Conservation (phyloP, 2,329 filamentous ascomycete genomes). For the Pseudomassariella vexata region DNA sequence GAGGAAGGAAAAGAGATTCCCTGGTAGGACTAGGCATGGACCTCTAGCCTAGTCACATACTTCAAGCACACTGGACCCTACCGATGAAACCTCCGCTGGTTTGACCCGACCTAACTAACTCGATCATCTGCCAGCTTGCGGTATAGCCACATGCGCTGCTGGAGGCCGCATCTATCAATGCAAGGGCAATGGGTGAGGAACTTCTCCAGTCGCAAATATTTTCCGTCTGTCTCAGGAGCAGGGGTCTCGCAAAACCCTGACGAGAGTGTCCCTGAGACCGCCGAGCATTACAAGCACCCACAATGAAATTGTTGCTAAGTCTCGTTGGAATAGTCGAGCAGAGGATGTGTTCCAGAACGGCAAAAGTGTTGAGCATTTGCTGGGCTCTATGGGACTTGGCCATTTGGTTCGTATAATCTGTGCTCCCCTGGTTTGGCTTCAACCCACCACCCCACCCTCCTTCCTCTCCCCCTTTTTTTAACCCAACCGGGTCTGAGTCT, state of each 20-base stretch:
- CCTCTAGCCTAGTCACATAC: too few species aligned
- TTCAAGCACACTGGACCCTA: too few species aligned
- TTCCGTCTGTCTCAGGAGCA: too few species aligned
- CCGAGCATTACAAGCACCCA: too few species aligned
- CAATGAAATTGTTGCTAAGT: too few species aligned
- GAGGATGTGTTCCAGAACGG: conserved; percentile 71
- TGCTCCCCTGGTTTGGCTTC: conserved; percentile 26
- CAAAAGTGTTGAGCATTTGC: conserved; percentile 60
- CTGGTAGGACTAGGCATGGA: too few species aligned
- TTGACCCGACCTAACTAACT: conserved; percentile 20
- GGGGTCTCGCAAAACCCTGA: too few species aligned
- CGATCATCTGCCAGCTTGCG: conserved; percentile 47
- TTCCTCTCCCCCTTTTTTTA: background rate
- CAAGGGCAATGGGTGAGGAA: conserved; percentile 74
- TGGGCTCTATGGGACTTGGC: conserved; percentile 61
- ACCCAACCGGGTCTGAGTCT: conserved; percentile 1
- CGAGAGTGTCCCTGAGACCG: conserved; percentile 1
- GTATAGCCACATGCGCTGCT: conserved; percentile 65
- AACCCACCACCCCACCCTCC: conserved; percentile 66
- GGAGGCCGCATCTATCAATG: conserved; percentile 69
- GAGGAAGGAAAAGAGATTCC: too few species aligned
- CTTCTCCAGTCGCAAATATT: too few species aligned
- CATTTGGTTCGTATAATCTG: conserved; percentile 2
- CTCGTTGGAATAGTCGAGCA: too few species aligned
- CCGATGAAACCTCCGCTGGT: conserved; percentile 50